A percentile compares a stretch with the other conserved stretches of the same genome.
Evolutionary conservation across 2,329 filamentous ascomycete species (phyloP).

Genomic region (Exophiala bonariae): DNA sequence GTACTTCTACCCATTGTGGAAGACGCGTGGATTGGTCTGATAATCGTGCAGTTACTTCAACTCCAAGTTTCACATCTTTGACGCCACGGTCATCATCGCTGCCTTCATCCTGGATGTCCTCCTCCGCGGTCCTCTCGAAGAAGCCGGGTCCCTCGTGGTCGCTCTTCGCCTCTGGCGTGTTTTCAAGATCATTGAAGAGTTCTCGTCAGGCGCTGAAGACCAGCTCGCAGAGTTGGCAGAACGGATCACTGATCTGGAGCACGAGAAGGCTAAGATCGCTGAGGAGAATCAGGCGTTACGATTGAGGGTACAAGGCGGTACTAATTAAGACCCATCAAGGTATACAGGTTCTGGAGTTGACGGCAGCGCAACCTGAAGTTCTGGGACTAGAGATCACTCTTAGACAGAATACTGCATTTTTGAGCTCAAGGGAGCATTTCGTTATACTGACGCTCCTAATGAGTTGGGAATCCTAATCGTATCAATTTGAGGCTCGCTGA

Average conservation of each 20-base stretch:
- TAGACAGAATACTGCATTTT: no score
- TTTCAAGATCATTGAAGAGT: constrained; percentile 70
- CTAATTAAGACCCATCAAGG: background rate
- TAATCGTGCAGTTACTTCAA: constrained; percentile 62
- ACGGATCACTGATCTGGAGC: constrained; percentile 45
- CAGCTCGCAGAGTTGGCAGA: constrained; percentile 59
- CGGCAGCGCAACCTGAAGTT: no score
- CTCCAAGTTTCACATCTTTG: constrained; percentile 63
- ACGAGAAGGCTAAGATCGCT: constrained; percentile 26
- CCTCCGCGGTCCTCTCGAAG: constrained; percentile 59
- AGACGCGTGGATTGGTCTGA: no score
- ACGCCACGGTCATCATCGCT: constrained; percentile 61
- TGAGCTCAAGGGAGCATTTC: no score
- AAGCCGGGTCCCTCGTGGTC: constrained; percentile 64
- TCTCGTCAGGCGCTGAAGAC: constrained; percentile 63
- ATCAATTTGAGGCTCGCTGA: constrained; percentile 19
- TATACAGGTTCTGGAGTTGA: background rate
- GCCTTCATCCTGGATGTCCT: constrained; percentile 64
- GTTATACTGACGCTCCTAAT: no score
- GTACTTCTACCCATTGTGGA: constrained; percentile 31
- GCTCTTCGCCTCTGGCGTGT: constrained; percentile 68
- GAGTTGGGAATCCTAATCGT: background rate
- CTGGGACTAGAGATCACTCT: no score
- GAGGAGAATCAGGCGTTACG: constrained; percentile 21
- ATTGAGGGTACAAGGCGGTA: constrained; percentile 6